Percentiles rank a stretch among this genome's conserved stretches.
Conservation (phyloP, 2,329 filamentous ascomycete genomes). For the Ambrosiella beaveri region DNA sequence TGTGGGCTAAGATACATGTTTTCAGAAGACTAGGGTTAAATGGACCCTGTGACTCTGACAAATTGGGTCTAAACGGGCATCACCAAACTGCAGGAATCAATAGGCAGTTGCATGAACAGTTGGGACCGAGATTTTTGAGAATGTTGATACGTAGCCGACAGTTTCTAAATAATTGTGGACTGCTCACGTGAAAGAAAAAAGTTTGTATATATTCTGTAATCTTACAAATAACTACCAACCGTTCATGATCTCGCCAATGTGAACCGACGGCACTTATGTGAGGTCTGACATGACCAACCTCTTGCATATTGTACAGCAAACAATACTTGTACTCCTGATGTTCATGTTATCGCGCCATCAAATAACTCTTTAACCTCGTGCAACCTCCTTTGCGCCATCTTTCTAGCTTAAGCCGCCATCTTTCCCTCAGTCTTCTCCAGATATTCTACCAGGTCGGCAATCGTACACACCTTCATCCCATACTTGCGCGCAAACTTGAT, state of each 20-base stretch:
- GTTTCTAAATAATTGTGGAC: not conserved
- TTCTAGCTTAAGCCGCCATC: slow-evolving; percentile 25
- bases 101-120: no score
- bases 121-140: no score
- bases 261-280: not conserved
- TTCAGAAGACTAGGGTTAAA: slow-evolving; percentile 4
- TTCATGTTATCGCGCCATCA: not conserved
- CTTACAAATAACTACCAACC: not conserved
- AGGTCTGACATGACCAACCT: not conserved
- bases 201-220: not conserved
- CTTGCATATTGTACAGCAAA: not conserved
- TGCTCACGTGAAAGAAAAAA: not conserved
- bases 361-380: not conserved
- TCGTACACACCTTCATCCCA: slow-evolving; percentile 87
- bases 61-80: not conserved
- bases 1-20: no score
- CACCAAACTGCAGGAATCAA: no score
- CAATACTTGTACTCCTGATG: not conserved
- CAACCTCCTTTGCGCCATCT: not conserved
- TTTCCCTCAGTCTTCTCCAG: slow-evolving; percentile 60
- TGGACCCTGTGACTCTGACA: slow-evolving; percentile 9
- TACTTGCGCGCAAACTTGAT: slow-evolving; percentile 73
- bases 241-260: not conserved
- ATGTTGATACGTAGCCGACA: no score
- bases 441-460: slow-evolving; percentile 71